Conservation (phyloP, 495 filamentous ascomycete species). For the Aspergillus diversus region DNA sequence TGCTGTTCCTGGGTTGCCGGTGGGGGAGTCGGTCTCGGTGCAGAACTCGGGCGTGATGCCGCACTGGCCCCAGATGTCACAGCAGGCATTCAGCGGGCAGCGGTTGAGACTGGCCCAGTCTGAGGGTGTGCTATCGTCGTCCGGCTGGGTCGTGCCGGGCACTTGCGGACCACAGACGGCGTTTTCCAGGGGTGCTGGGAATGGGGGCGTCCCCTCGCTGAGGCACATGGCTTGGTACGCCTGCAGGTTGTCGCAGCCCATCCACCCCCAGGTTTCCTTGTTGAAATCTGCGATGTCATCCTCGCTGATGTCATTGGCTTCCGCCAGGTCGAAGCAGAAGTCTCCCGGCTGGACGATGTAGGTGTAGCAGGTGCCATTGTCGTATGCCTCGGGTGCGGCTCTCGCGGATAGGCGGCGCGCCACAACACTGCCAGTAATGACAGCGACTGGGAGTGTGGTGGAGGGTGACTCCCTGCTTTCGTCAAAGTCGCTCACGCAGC, state of each 20-base stretch:
- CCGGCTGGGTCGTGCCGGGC: neutral
- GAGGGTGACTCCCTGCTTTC: neutral
- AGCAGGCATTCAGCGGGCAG: constrained; percentile 5
- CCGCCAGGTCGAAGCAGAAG: neutral
- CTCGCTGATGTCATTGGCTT: neutral
- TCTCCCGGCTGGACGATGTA: neutral
- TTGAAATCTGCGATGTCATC: constrained; percentile 43
- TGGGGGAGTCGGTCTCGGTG: neutral
- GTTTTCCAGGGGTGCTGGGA: neutral
- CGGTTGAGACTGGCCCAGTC: neutral
- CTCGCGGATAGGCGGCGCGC: neutral
- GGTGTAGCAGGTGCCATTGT: neutral
- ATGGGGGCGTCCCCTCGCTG: neutral
- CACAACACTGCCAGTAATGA: neutral
- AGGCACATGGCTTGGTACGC: neutral
- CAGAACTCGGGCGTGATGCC: constrained; percentile 3
- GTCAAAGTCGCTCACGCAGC: neutral
- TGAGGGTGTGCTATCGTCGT: neutral
- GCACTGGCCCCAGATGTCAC: constrained; percentile 1
- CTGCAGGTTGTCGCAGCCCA: constrained; percentile 13
- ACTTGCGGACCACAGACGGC: neutral
- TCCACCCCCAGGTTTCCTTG: constrained; percentile 36
- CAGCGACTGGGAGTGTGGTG: neutral
- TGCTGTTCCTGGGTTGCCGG: neutral
- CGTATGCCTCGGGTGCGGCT: neutral